These are phyloP conservation scores for Phytophthora lateralis DNA, from an alignment of 352 stramenopile species.

Conservation along the genomic window DNA sequence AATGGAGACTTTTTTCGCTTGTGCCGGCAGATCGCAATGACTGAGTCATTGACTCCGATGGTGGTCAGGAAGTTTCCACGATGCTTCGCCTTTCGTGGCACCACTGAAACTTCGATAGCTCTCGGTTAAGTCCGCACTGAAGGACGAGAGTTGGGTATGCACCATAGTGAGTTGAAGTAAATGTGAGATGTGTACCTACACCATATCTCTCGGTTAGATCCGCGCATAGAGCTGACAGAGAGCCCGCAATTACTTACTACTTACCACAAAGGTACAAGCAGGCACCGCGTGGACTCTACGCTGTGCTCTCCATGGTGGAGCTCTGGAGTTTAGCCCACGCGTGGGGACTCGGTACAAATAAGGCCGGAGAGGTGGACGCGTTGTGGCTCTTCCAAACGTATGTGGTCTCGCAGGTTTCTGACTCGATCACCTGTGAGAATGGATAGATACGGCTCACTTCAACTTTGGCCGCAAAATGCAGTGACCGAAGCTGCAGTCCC, in stretches of 20 bases:
- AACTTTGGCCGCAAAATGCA: background rate
- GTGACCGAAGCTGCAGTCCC: background rate
- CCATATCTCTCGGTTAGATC: conserved; percentile 1
- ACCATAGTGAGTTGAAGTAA: background rate
- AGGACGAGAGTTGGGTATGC: background rate
- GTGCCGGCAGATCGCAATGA: conserved; percentile 6
- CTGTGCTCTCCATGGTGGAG: background rate
- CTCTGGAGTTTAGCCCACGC: no score
- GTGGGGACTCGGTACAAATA: background rate
- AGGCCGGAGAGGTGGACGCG: background rate
- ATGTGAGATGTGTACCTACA: background rate
- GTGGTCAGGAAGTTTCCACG: conserved; percentile 19
- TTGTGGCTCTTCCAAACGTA: background rate
- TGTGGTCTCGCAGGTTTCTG: background rate
- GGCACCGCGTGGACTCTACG: no score
- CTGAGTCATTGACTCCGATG: background rate
- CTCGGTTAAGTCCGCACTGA: conserved; percentile 14
- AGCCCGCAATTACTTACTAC: no score
- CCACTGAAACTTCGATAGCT: conserved; percentile 4
- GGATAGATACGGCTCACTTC: conserved; percentile 21
- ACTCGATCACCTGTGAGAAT: conserved; percentile 11
- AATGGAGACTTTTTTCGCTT: conserved; percentile 21
- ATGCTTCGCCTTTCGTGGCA: conserved; percentile 12
- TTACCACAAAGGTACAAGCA: conserved; percentile 2
- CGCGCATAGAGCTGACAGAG: background rate